Evolutionary conservation across 192 early-diverging fungal species (phyloP).

Genomic region (Podila clonocystis): DNA sequence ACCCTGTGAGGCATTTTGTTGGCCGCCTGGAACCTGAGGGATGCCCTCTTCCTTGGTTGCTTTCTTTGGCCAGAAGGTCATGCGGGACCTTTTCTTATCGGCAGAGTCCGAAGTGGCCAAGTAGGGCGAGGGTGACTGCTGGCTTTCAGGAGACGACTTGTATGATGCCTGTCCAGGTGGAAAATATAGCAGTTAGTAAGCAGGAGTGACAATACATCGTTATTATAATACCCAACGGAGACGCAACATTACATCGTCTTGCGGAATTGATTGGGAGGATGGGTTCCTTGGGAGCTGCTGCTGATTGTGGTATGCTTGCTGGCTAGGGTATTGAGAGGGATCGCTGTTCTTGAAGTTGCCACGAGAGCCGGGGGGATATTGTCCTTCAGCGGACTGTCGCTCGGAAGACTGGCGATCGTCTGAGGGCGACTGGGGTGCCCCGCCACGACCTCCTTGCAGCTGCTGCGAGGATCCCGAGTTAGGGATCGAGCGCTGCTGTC

Average conservation of each 20-base stretch:
- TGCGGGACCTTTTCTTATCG: constrained; percentile 46
- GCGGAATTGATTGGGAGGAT: constrained; percentile 30
- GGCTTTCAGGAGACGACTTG: constrained; percentile 12
- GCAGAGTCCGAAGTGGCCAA: constrained; percentile 30
- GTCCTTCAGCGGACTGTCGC: constrained; percentile 35
- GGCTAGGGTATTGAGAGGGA: constrained; percentile 9
- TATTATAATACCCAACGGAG: not conserved
- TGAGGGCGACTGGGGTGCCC: constrained; percentile 36
- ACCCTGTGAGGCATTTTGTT: constrained; percentile 2
- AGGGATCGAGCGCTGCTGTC: constrained; percentile 32
- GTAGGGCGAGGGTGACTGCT: not conserved
- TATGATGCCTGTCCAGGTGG: not conserved
- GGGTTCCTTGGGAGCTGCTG: constrained; percentile 25
- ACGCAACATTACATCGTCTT: constrained; percentile 26
- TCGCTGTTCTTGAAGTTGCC: constrained; percentile 23
- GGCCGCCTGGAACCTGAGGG: not conserved
- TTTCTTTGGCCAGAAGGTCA: constrained; percentile 53
- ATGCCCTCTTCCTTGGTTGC: constrained; percentile 25
- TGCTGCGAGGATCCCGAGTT: constrained; percentile 23
- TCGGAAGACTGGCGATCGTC: constrained; percentile 31
- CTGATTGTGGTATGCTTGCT: constrained; percentile 8
- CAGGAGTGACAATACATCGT: no score
- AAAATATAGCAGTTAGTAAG: not conserved
- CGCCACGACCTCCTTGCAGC: constrained; percentile 8
- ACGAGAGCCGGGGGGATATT: not conserved